Percentiles rank a stretch among this genome's conserved stretches.
These are phyloP conservation scores for Pythium phragmiticola DNA, from an alignment of 352 stramenopile species.

Conservation along the genomic window DNA sequence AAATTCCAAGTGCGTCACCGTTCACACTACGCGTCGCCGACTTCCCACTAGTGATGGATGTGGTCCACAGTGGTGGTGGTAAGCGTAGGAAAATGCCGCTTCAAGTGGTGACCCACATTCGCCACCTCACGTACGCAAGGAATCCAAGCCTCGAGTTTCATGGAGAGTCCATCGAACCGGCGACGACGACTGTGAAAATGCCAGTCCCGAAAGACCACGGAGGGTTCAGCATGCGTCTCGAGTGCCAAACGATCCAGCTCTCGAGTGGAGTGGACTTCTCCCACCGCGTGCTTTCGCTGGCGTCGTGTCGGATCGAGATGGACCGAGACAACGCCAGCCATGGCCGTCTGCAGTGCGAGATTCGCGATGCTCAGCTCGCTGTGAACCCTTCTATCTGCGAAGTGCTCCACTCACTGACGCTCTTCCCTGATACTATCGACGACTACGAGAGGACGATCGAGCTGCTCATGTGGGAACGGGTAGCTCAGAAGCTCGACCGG, in stretches of 20 bases:
- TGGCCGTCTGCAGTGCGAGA: constrained; percentile 10
- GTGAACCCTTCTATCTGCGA: constrained; percentile 19
- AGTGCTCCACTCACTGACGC: constrained; percentile 21
- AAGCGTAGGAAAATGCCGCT: constrained; percentile 4
- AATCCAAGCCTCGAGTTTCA: neutral
- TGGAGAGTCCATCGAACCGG: neutral
- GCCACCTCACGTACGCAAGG: constrained; percentile 9
- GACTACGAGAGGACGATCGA: constrained; percentile 15
- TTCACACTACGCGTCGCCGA: constrained; percentile 12
- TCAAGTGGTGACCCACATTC: constrained; percentile 1
- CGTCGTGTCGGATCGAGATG: constrained; percentile 12
- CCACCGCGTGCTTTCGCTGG: neutral
- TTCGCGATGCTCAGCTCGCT: constrained; percentile 4
- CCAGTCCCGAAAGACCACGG: neutral
- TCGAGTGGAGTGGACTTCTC: neutral
- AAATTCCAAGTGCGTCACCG: neutral
- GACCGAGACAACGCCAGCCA: constrained; percentile 8
- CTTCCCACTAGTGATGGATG: constrained; percentile 10
- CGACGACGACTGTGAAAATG: neutral
- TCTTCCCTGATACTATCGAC: constrained; percentile 24
- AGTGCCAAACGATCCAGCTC: constrained; percentile 16
- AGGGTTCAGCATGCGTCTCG: constrained; percentile 9
- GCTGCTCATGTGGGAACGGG: constrained; percentile 19
- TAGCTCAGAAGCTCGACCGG: neutral
- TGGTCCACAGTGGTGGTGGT: constrained; percentile 7